Evolutionary conservation across 2,329 filamentous ascomycete genomes (phyloP), one percentile per base, ranked within the genome.

Genomic region (Thyridium curvatum): DNA sequence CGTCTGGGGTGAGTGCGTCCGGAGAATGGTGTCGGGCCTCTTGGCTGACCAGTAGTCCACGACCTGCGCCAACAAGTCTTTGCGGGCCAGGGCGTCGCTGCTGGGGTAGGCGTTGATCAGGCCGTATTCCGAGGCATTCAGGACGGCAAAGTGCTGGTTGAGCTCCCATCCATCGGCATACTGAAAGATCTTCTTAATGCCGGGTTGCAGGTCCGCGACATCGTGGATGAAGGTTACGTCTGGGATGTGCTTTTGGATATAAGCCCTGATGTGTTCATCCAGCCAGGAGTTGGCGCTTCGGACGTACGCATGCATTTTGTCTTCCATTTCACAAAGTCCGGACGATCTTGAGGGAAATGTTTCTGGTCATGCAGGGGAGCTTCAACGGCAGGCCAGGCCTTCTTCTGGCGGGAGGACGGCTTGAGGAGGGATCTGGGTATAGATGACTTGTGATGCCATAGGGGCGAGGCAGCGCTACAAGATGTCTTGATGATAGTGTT

Each of bases 31-130:
- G 1, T 51, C 45, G 1, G 59, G 54, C 7, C 60, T 46, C 35
- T 64, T 64, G 0, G 60, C 54, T 0, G 53, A 50, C 61, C 61
- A 64, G 18, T 55, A 61, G 28, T 62, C 58, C 6, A 60, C 54
- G 2, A 58, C 55, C 2, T 42, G 45, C 4, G 59, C 52, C 26
- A 64, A 54, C 32, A 55, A 55, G 40, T 64, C 58, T 28, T 64
- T 64, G 3, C 61, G 49, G 9, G 60, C 56, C 3, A 64, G 40
- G 3, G 60, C 61, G 35, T 64, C 61, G 40, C 60, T 64, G 42
- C 54, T 63, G 13, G 61, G 61, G 18, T 64, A 64, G 0, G 60
- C 59, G 32, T 64, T 64, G 41, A 64, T 57, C 8, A 64, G 50
- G 3, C 47, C 55, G 10, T 48, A 26, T 10, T 26, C 45, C 0